A percentile compares a stretch with the other conserved stretches of the same genome.
phyloP scores from a whole-genome alignment of 768 basidiomycete species.

The Dacryopinax primogenitus region DNA sequence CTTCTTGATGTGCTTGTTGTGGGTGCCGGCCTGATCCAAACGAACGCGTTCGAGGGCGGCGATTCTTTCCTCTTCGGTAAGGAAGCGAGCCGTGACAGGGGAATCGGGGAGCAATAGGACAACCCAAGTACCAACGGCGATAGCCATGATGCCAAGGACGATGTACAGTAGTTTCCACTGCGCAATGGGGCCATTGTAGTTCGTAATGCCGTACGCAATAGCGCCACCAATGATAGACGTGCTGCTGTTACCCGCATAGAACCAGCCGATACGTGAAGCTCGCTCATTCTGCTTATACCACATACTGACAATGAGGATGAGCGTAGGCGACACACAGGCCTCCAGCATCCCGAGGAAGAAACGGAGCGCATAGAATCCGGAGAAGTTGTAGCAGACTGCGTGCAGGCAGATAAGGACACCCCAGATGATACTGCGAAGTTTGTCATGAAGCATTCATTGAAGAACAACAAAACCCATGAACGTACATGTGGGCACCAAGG shows the following conservation, averaged over 20 bases:
- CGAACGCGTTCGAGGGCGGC: constrained; percentile 53
- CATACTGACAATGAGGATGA: constrained; percentile 52
- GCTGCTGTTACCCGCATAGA: constrained; percentile 46
- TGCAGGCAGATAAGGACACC: constrained; percentile 15
- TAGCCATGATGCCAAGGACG: constrained; percentile 47
- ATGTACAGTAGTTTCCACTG: constrained; percentile 52
- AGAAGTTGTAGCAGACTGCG: constrained; percentile 42
- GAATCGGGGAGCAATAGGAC: constrained; percentile 53
- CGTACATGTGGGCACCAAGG: constrained; percentile 33
- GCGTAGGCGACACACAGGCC: constrained; percentile 48
- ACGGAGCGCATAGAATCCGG: constrained; percentile 48
- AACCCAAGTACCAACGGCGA: constrained; percentile 43
- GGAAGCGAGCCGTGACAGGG: constrained; percentile 44
- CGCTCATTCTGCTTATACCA: constrained; percentile 53
- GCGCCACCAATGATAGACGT: constrained; percentile 36
- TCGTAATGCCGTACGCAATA: constrained; percentile 46
- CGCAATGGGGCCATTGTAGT: constrained; percentile 37
- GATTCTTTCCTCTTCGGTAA: constrained; percentile 47
- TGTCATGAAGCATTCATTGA: too few relatives aligned
- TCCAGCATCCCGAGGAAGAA: constrained; percentile 58
- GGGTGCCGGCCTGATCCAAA: constrained; percentile 39
- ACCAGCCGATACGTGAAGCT: constrained; percentile 44
- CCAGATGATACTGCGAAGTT: too few relatives aligned
- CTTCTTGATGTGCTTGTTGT: constrained; percentile 47
- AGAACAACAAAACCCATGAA: too few relatives aligned